Conservation (phyloP, 208 protist genomes). For the Leishmania guyanensis region DNA sequence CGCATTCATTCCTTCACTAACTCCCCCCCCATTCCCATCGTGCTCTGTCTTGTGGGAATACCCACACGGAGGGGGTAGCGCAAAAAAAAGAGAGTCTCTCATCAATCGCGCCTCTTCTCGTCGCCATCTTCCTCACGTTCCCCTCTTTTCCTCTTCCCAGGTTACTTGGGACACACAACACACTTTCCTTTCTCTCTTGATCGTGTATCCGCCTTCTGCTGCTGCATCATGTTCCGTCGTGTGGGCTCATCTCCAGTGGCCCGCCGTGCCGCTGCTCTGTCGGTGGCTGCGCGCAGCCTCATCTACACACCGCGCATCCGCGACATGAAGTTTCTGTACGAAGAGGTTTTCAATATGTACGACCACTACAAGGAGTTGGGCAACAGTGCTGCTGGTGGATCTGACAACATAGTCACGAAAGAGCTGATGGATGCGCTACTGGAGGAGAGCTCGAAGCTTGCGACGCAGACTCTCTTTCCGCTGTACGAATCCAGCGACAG, state of each 20-base stretch:
- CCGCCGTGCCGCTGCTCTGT: slow-evolving; percentile 4
- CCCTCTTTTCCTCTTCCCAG: not conserved
- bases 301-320: slow-evolving; percentile 51
- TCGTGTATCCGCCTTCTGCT: slow-evolving; percentile 1
- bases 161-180: not conserved
- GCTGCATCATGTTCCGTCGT: slow-evolving; percentile 50
- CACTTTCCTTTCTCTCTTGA: not conserved
- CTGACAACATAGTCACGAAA: slow-evolving; percentile 45
- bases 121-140: not conserved
- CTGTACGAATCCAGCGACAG: slow-evolving; percentile 60
- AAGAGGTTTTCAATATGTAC: slow-evolving; percentile 88
- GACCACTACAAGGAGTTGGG: slow-evolving; percentile 68
- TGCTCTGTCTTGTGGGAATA: not conserved
- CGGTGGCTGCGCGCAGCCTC: slow-evolving; percentile 33
- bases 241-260: slow-evolving; percentile 14
- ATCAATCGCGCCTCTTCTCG: not conserved
- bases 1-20: not conserved
- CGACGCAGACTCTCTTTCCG: slow-evolving; percentile 56
- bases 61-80: not conserved
- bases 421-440: slow-evolving; percentile 78
- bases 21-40: no score
- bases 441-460: slow-evolving; percentile 71
- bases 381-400: slow-evolving; percentile 29
- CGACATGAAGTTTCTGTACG: slow-evolving; percentile 75
- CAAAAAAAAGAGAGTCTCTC: not conserved